These are phyloP conservation scores for Fusarium sp. DNA, from an alignment of 2,329 filamentous ascomycete species.

Conservation along the genomic window DNA sequence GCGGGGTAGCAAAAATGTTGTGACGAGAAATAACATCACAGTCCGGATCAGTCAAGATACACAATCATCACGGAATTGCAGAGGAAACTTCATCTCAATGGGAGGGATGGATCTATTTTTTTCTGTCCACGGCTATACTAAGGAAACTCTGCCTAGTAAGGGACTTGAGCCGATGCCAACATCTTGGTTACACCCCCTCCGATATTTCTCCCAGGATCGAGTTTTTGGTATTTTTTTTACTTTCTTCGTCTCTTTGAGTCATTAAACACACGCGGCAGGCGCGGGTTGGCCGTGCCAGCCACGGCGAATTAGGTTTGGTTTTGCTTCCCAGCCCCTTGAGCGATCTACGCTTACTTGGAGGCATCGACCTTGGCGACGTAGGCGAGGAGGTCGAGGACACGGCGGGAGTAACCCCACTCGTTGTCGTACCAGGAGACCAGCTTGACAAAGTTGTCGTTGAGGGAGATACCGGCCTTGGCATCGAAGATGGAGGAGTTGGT, in stretches of 20 bases:
- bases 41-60: neutral
- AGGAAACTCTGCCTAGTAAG: slow-evolving; percentile 35
- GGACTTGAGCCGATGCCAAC: slow-evolving; percentile 36
- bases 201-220: slow-evolving; percentile 37
- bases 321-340: slow-evolving; percentile 39
- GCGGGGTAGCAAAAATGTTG: neutral
- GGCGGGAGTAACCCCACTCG: slow-evolving; percentile 99
- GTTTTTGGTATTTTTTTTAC: slow-evolving; percentile 40
- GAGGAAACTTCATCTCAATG: slow-evolving; percentile 13
- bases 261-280: slow-evolving; percentile 42
- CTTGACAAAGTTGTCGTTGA: slow-evolving; percentile 99
- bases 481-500: slow-evolving; percentile 97
- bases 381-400: slow-evolving; percentile 84
- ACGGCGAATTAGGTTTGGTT: slow-evolving; percentile 40
- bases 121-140: slow-evolving; percentile 43
- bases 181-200: slow-evolving; percentile 40
- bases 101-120: slow-evolving; percentile 43
- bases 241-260: slow-evolving; percentile 36
- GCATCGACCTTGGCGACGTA: slow-evolving; percentile 84
- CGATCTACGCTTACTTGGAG: slow-evolving; percentile 58
- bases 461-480: slow-evolving; percentile 97
- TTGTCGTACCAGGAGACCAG: slow-evolving; percentile 99
- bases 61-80: neutral
- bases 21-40: neutral
- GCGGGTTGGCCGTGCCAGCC: slow-evolving; percentile 18